These are phyloP conservation scores for Osmozyma mogii DNA, from an alignment of 805 yeast species.

Conservation along the genomic window DNA sequence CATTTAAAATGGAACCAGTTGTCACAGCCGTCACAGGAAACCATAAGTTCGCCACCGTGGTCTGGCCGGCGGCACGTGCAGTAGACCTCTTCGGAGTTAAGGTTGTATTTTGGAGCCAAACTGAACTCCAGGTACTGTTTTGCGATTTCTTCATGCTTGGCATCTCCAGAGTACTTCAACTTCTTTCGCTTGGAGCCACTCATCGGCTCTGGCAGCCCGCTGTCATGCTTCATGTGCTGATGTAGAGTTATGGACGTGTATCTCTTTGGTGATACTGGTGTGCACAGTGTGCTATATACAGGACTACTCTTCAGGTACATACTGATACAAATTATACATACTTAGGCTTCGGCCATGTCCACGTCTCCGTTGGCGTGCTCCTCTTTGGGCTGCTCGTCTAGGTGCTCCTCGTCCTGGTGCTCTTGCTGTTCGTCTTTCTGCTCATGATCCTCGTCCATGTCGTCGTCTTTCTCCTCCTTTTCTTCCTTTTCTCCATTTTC, in stretches of 20 bases:
- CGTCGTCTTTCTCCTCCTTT: conserved; percentile 1
- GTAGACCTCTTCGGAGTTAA: conserved; percentile 55
- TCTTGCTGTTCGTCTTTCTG: conserved; percentile 1
- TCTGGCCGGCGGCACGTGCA: conserved; percentile 79
- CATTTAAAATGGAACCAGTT: conserved; percentile 91
- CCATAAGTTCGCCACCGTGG: conserved; percentile 70
- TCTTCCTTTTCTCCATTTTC: conserved; percentile 2
- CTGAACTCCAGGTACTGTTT: conserved; percentile 30
- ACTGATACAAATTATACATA: no score
- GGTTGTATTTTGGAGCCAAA: conserved; percentile 32
- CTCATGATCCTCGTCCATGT: conserved; percentile 1
- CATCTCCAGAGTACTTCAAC: no score
- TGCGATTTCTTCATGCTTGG: conserved; percentile 30
- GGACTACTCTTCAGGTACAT: no score
- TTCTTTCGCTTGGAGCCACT: no score
- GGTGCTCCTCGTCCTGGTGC: conserved; percentile 1
- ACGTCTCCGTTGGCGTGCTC: no score
- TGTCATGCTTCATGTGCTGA: no score
- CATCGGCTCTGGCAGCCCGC: no score
- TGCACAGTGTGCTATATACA: no score
- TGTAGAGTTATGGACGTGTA: no score
- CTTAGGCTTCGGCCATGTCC: no score
- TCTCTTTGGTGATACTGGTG: no score
- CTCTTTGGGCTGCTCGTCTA: no score
- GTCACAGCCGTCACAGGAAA: conserved; percentile 92